Evolutionary conservation across 2,329 filamentous ascomycete genomes (phyloP).

Genomic region (Aureobasidium mangrovei): DNA sequence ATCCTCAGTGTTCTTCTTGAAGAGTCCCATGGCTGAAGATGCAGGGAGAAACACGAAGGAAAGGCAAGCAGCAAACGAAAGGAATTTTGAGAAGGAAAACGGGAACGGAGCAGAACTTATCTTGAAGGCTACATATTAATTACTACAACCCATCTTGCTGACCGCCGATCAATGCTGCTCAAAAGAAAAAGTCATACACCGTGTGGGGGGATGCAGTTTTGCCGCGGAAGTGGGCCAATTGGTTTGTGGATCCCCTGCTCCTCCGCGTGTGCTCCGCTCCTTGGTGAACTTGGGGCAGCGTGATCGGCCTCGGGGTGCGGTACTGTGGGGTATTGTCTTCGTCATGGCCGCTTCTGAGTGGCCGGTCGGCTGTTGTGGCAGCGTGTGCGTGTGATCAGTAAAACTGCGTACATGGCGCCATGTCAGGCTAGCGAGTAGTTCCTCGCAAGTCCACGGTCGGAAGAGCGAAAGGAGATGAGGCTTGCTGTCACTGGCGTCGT

Average conservation of each 20-base stretch:
- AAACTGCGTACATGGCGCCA: not conserved
- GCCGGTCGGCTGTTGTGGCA: not conserved
- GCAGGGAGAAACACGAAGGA: not conserved
- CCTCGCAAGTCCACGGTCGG: not conserved
- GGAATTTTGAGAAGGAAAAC: not conserved
- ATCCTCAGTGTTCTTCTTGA: not conserved
- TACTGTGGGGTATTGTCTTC: not conserved
- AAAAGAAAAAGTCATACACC: too few relatives aligned
- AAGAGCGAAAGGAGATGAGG: not conserved
- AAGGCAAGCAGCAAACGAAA: not conserved
- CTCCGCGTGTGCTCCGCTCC: not conserved
- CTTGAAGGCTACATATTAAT: too few relatives aligned
- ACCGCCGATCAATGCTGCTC: too few relatives aligned
- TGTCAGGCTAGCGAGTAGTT: not conserved
- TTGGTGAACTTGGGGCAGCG: not conserved
- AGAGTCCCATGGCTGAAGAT: conserved; percentile 1
- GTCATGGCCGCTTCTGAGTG: not conserved
- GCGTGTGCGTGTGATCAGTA: not conserved
- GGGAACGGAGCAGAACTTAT: not conserved
- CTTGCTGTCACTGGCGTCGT: not conserved
- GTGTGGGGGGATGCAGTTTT: too few relatives aligned
- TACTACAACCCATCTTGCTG: too few relatives aligned
- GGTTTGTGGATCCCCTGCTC: not conserved
- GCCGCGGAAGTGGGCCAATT: not conserved
- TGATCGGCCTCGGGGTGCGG: not conserved